These are phyloP conservation scores for Lactifluus volemus DNA, from an alignment of 768 basidiomycete genomes.

Conservation along the genomic window DNA sequence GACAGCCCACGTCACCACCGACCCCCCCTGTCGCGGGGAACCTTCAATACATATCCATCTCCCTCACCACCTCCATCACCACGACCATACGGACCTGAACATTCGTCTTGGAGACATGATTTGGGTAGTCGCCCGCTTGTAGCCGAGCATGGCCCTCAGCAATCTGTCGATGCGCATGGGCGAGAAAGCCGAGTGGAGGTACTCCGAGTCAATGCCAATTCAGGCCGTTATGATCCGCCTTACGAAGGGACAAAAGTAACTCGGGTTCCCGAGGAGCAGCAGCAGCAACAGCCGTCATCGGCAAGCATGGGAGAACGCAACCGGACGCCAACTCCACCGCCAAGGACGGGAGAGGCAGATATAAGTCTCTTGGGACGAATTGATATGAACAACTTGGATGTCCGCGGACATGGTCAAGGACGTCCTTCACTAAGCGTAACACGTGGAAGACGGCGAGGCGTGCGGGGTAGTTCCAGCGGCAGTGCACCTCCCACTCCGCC, in stretches of 20 bases:
- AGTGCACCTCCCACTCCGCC: not conserved
- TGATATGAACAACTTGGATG: not conserved
- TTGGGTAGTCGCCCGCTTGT: not conserved
- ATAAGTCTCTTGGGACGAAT: constrained; percentile 3
- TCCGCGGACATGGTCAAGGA: not conserved
- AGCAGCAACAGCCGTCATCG: not conserved
- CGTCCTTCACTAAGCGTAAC: not conserved
- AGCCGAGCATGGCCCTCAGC: not conserved
- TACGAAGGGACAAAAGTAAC: not conserved
- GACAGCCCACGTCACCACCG: not conserved
- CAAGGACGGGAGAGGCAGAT: not conserved
- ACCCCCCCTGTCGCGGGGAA: not conserved
- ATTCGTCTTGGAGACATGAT: not conserved
- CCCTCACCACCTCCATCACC: constrained; percentile 3
- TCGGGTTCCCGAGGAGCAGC: not conserved
- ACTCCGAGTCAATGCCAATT: not conserved
- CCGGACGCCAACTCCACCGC: not conserved
- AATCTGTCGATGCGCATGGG: not conserved
- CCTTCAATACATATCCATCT: not conserved
- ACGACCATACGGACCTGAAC: not conserved
- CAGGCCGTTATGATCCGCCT: not conserved
- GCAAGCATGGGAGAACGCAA: not conserved
- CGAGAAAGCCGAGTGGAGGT: not conserved
- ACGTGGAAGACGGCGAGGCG: not conserved
- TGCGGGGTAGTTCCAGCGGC: not conserved